phyloP scores from a whole-genome alignment of 2,329 filamentous ascomycete genomes.

The Cladosporium sp. region DNA sequence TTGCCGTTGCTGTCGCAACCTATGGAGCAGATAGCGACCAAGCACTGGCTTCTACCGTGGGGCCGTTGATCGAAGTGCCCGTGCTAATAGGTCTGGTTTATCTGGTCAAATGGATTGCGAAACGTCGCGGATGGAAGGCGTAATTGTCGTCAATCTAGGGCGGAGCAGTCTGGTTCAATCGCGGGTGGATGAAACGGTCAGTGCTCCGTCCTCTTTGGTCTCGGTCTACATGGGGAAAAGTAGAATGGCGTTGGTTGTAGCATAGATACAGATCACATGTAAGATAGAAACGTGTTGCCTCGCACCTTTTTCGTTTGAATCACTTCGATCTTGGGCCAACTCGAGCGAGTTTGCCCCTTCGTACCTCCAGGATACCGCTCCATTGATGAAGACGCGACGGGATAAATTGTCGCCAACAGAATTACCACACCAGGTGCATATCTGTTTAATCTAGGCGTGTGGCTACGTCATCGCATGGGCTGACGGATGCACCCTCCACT shows the following conservation, averaged over 20 bases:
- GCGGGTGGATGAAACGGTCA: not conserved
- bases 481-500: not conserved
- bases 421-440: not conserved
- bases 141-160: not conserved
- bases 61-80: constrained; percentile 77
- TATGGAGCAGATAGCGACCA: constrained; percentile 72
- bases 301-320: not conserved
- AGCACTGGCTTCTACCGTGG: constrained; percentile 73
- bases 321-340: not conserved
- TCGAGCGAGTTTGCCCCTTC: not conserved
- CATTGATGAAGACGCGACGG: not conserved
- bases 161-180: not conserved
- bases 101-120: constrained; percentile 54
- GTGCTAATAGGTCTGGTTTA: constrained; percentile 73
- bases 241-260: not conserved
- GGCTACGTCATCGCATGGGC: not conserved
- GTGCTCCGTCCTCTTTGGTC: not conserved
- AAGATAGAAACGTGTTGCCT: not conserved
- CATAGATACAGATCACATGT: not conserved
- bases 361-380: not conserved
- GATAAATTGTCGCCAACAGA: not conserved
- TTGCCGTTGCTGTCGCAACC: constrained; percentile 75
- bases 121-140: constrained; percentile 46
- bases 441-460: not conserved
- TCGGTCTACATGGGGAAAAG: not conserved